Evolutionary conservation across 2,329 filamentous ascomycete genomes (phyloP), one percentile per base, ranked within the genome.

Genomic region (Phyllosticta capitalensis): DNA sequence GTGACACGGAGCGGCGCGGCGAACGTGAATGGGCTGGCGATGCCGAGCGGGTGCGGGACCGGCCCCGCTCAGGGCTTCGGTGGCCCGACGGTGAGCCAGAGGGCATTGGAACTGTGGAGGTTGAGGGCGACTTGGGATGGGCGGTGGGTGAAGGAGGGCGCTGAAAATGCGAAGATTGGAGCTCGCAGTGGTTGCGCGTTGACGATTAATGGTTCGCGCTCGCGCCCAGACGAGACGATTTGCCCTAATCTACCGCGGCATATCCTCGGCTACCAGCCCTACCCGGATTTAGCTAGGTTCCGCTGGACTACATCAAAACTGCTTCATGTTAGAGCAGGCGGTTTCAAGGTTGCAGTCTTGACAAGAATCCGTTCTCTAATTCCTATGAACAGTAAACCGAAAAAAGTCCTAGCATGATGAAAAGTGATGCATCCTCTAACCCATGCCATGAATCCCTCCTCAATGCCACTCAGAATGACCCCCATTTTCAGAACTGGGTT

Each of bases 21-120:
- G 72, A 71, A 55, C 61, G 66, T 30, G 70, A 71, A 22, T 61
- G 67, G 60, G 61, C 65, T 61, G 59, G 64, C 56, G 68, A 67
- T 9, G 53, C 53, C 49, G 63, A 53, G 62, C 67, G 58, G 61
- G 66, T 69, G 56, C 61, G 71, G 51, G 75, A 76, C 61, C 73
- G 74, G 59, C 75, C 71, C 63, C 75, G 75, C 45, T 74, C 75
- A 38, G 62, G 64, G 66, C 73, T 76, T 61, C 70, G 73, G 20
- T 54, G 21, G 3, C 22, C 48, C 5, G 59, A 58, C n/a, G 59
- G 55, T 3, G 59, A 58, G 52, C 55, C 55, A 38, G 59, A 55
- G 12, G 59, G 26, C 58, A 60, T 60, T 49, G 17, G 17, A 45
- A 6, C n/a, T 45, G 38, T 5, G 3, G 38, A n/a, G 17, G 38